Evolutionary conservation across 2,329 filamentous ascomycete genomes (phyloP).

Genomic region (Cytospora schulzeri): DNA sequence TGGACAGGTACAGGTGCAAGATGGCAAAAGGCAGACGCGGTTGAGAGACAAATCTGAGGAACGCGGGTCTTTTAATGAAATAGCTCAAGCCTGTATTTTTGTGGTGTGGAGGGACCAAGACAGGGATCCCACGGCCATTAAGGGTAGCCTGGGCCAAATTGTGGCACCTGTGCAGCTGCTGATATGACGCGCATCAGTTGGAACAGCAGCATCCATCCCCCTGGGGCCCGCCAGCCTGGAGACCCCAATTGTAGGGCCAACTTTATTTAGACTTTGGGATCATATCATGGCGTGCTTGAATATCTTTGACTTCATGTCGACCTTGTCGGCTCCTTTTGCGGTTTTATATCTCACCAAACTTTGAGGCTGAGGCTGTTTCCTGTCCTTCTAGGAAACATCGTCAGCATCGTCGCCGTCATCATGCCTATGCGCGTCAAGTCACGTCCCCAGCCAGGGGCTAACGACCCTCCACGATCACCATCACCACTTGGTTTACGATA

Average conservation of each 20-base stretch:
- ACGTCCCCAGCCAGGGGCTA: slow-evolving; percentile 34
- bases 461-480: slow-evolving; percentile 36
- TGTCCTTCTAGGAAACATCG: not conserved
- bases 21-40: slow-evolving; percentile 5
- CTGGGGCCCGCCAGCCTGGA: slow-evolving; percentile 6
- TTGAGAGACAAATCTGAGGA: slow-evolving; percentile 12
- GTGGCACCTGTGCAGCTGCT: not conserved
- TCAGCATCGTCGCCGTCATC: slow-evolving; percentile 3
- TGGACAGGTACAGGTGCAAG: not conserved
- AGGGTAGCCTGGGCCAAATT: not conserved
- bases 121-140: not conserved
- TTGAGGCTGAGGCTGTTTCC: not conserved
- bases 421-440: slow-evolving; percentile 47
- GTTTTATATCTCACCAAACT: not conserved
- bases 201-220: slow-evolving; percentile 2
- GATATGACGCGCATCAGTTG: not conserved
- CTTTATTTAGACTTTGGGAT: slow-evolving; percentile 1
- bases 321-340: not conserved
- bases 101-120: not conserved
- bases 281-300: not conserved
- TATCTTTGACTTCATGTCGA: slow-evolving; percentile 6
- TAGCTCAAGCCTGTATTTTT: slow-evolving; percentile 2
- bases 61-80: not conserved
- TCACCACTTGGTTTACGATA: slow-evolving; percentile 38
- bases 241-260: not conserved